phyloP scores from a whole-genome alignment of 495 filamentous ascomycete genomes.

The Staphylotrichum tortipilum region DNA sequence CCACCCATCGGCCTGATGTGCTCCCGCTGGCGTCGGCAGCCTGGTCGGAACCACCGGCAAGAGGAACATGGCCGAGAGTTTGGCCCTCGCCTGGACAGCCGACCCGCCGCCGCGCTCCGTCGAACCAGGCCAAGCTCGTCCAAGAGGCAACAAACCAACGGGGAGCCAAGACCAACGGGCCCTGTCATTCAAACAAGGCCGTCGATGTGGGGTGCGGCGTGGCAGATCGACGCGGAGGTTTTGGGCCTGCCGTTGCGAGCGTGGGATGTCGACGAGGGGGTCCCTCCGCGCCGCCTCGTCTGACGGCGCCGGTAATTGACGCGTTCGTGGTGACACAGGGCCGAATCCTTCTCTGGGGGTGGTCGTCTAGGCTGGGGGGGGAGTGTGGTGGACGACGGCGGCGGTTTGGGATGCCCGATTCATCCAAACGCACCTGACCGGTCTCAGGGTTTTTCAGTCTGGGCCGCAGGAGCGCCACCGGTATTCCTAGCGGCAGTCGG shows the following conservation, averaged over 20 bases:
- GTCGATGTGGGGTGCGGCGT: background rate
- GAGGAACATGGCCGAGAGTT: background rate
- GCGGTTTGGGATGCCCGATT: background rate
- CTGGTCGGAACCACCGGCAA: constrained; percentile 8
- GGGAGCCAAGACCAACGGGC: background rate
- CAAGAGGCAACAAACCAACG: background rate
- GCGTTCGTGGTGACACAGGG: background rate
- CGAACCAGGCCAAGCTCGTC: background rate
- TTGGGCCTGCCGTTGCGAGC: background rate
- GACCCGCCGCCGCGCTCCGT: no score
- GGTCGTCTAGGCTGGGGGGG: no score
- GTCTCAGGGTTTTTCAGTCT: background rate
- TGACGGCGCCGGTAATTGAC: background rate
- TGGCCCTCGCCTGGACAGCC: background rate
- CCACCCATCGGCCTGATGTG: constrained; percentile 3
- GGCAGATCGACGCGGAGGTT: constrained; percentile 3
- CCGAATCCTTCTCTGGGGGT: background rate
- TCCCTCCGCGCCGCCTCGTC: background rate
- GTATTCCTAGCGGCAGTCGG: constrained; percentile 14
- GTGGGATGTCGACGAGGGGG: constrained; percentile 3
- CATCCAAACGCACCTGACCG: constrained; percentile 16
- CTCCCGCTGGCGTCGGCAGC: constrained; percentile 2
- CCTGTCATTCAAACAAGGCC: background rate
- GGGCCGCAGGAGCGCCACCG: constrained; percentile 14
- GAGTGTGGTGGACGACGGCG: no score